Conservation (phyloP, 2,329 filamentous ascomycete genomes). For the Tolypocladium album region DNA sequence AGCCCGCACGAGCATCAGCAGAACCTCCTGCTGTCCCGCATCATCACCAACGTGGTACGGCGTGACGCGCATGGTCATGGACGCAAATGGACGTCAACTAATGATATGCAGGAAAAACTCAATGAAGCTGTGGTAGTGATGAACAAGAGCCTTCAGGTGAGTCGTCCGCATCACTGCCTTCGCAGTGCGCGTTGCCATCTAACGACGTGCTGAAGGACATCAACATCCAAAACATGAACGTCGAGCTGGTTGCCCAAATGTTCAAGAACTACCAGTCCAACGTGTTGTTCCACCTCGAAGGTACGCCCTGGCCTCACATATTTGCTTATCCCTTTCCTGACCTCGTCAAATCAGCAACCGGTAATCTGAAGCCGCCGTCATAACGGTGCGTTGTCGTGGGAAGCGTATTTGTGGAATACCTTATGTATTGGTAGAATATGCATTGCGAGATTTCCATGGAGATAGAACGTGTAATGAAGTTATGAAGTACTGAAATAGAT, state of each 20-base stretch:
- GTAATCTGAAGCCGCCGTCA: constrained; percentile 69
- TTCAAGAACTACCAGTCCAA: constrained; percentile 99
- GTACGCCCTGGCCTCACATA: constrained; percentile 33
- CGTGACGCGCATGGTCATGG: background rate
- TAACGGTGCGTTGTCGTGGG: constrained; percentile 32
- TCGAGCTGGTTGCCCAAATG: constrained; percentile 96
- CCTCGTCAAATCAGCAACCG: constrained; percentile 51
- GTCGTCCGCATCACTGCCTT: background rate
- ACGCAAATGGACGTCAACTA: background rate
- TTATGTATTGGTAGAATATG: too few relatives aligned
- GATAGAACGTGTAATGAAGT: background rate
- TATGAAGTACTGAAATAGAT: background rate
- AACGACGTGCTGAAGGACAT: constrained; percentile 56
- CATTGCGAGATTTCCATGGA: background rate
- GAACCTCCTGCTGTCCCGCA: constrained; percentile 81
- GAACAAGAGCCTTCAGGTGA: constrained; percentile 82
- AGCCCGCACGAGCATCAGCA: constrained; percentile 97
- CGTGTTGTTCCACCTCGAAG: constrained; percentile 93
- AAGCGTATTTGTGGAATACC: too few relatives aligned
- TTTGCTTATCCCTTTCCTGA: background rate
- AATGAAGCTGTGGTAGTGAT: constrained; percentile 89
- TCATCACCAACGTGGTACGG: constrained; percentile 92
- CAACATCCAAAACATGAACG: constrained; percentile 98
- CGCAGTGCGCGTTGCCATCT: background rate
- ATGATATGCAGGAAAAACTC: constrained; percentile 67